Conservation (phyloP, 176 grass and related monocot species). For the Phyllostachys edulis region DNA sequence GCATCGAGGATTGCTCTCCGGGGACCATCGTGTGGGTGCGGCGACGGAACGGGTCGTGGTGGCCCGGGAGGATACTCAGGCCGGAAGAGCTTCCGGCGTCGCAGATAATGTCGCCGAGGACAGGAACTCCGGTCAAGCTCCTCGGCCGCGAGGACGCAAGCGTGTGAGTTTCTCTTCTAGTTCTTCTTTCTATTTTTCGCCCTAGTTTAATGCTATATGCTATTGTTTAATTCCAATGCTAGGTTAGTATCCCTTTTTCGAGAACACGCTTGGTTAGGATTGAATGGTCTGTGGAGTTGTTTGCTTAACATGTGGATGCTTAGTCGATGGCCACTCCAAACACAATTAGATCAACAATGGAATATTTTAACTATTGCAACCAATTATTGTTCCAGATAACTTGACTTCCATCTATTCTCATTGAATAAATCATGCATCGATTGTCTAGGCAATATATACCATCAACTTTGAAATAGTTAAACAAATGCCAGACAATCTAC, state of each 20-base stretch:
- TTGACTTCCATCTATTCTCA: neutral
- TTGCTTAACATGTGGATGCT: neutral
- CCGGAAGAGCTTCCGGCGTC: conserved; percentile 68
- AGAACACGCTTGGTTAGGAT: neutral
- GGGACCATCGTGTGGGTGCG: conserved; percentile 86
- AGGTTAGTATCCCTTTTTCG: neutral
- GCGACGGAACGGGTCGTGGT: conserved; percentile 84
- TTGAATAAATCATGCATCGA: neutral
- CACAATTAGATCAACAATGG: conserved; percentile 4
- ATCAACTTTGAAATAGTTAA: neutral
- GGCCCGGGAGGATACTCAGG: conserved; percentile 78
- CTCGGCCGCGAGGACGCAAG: conserved; percentile 83
- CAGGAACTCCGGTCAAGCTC: conserved; percentile 81
- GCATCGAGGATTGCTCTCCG: conserved; percentile 51
- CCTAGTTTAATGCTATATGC: neutral
- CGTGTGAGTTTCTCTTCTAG: conserved; percentile 51
- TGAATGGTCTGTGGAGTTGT: neutral
- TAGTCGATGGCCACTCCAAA: neutral
- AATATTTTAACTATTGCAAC: neutral
- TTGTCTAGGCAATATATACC: neutral
- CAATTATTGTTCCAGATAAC: neutral
- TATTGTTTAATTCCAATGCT: conserved; percentile 11
- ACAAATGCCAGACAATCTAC: neutral
- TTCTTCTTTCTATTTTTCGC: neutral
- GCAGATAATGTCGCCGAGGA: conserved; percentile 73